Evolutionary conservation across 148 eudicot species (phyloP).

Genomic region (Fallopia convolvulus): DNA sequence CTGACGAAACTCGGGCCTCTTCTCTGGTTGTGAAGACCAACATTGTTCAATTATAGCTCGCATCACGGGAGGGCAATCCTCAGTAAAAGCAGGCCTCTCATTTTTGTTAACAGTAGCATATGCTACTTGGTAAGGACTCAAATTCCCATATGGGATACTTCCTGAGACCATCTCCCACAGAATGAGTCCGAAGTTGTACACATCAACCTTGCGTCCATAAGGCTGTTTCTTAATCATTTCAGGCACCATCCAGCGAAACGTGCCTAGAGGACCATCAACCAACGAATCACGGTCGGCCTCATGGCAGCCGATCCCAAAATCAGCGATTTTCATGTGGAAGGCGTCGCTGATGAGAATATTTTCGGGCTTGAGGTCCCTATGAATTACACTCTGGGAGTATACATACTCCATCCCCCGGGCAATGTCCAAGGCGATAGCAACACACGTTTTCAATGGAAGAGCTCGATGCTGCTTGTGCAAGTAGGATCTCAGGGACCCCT

Average conservation of each 20-base stretch:
- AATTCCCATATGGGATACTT: constrained; percentile 68
- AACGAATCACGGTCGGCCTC: constrained; percentile 64
- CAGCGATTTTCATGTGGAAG: constrained; percentile 75
- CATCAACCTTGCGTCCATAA: constrained; percentile 79
- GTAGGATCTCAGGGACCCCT: constrained; percentile 69
- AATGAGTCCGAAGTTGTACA: constrained; percentile 83
- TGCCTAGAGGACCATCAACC: constrained; percentile 68
- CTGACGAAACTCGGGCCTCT: constrained; percentile 69
- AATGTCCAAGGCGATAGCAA: constrained; percentile 58
- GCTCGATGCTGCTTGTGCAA: constrained; percentile 54
- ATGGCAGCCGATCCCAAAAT: constrained; percentile 90
- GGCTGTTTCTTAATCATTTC: constrained; percentile 78
- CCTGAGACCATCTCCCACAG: constrained; percentile 86
- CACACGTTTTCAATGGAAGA: constrained; percentile 45
- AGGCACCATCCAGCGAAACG: constrained; percentile 99
- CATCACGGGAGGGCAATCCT: constrained; percentile 46
- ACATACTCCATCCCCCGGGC: constrained; percentile 89
- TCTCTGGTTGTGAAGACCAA: constrained; percentile 51
- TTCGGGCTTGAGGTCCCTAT: constrained; percentile 89
- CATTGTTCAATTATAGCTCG: constrained; percentile 51
- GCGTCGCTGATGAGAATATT: constrained; percentile 64
- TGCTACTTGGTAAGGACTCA: constrained; percentile 91
- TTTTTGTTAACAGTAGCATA: constrained; percentile 89
- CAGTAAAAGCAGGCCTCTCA: constrained; percentile 49
- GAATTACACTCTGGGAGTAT: constrained; percentile 85